These are phyloP conservation scores for Tuber umbilicatum DNA, from an alignment of 495 filamentous ascomycete species.

Conservation along the genomic window DNA sequence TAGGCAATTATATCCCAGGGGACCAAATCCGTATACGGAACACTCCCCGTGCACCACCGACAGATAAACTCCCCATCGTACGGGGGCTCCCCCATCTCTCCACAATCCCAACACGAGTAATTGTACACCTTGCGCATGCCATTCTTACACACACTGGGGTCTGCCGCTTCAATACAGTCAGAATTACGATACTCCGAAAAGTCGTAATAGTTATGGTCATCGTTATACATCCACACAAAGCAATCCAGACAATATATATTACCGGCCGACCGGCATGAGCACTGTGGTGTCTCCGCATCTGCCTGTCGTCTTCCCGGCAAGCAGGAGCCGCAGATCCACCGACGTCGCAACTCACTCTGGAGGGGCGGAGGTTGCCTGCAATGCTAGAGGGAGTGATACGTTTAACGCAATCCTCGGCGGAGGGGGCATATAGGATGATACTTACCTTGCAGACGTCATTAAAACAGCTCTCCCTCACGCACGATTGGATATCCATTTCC, in stretches of 20 bases:
- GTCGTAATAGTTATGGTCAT: background rate
- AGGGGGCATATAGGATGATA: background rate
- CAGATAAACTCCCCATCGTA: background rate
- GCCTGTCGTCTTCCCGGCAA: background rate
- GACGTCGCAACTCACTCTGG: background rate
- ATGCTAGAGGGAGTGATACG: background rate
- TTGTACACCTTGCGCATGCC: background rate
- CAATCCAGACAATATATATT: background rate
- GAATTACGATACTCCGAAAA: background rate
- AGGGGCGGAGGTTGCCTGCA: background rate
- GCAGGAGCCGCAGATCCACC: background rate
- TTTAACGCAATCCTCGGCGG: background rate
- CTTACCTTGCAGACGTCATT: background rate
- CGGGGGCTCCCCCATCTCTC: background rate
- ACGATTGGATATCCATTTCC: background rate
- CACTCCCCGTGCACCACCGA: background rate
- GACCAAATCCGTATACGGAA: background rate
- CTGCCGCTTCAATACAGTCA: background rate
- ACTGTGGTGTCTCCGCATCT: background rate
- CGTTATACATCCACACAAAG: background rate
- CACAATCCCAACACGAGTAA: background rate
- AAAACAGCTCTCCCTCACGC: background rate
- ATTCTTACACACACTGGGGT: background rate
- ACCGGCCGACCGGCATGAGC: background rate
- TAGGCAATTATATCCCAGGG: background rate